Evolutionary conservation across 1,284 basidiomycete genomes (phyloP), one percentile per base, ranked within the genome.

Genomic region (Tylopilus orsonianus): DNA sequence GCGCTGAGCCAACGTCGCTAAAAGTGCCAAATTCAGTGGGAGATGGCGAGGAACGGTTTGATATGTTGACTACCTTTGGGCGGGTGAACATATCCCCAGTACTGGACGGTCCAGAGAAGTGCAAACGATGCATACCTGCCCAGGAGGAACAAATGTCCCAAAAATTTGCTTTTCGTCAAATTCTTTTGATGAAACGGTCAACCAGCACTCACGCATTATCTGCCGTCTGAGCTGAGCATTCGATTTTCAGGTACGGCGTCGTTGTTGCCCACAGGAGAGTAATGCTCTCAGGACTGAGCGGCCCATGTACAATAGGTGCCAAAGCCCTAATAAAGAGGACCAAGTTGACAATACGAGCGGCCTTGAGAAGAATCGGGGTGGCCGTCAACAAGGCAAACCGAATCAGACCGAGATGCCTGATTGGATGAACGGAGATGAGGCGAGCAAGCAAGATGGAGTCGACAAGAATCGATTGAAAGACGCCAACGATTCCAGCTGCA

Each of bases 171-270:
- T n/a, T n/a, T n/a, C n/a, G n/a, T 2, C 6, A 26, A 4, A 12
- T 13, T 4, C 6, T 26, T 2, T 12, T 4, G 5, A 9, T 20
- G 12, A 29, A 23, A 14, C 1, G 2, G 3, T 16, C 20, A 4
- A 39, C 18, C 1, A 12, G 5, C 8, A 47, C 65, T 50, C 33
- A 66, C 65, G 55, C 52, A 16, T 69, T 69, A 40, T 68, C 64
- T 4, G 58, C 42, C 35, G 66, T 26, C 48, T 67, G 65, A 14
- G 56, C 46, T n/a, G 52, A 56, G 68, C 68, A 70, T 48, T 67
- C 68, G 2, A 69, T 66, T 42, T 69, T 69, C 8, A 69, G 44
- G 42, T 59, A 69, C 3, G 61, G 68, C 3, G 46, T 53, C 3
- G 46, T 53, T 10, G 52, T 24, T 13, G 36, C 44, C 64, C 65